Base-by-base conservation (phyloP, 2,329 filamentous ascomycete genomes). In the Aspergillus puulaauensis region DNA sequence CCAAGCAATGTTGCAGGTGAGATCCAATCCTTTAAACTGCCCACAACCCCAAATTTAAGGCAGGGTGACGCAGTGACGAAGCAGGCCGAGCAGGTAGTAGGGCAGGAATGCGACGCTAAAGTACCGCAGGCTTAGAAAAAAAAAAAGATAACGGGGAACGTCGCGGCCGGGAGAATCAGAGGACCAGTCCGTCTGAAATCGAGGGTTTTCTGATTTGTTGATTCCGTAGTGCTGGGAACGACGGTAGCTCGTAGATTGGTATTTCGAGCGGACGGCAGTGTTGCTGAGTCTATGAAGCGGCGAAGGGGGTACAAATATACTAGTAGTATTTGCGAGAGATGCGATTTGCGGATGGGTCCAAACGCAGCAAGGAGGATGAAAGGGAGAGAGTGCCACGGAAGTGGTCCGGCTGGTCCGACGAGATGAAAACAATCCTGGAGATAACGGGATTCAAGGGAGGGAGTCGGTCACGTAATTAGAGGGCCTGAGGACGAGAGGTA, bases 1-100 rank as follows among this genome's bases (percentile, higher is more conserved):
- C 64, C 67, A 63, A 61, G 66, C 61, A 64, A 61, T 58, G 65
- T 65, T 70, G 70, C 70, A 70, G 67, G 67, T 66, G 60, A 70
- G 70, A 73, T 74, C 68, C 57, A 64, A 69, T 68, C 71, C 71
- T 72, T 71, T 68, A 72, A 70, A 68, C 70, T 56, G 62, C 62
- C 64, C 64, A 67, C 67, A 57, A 50, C 57, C 54, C 60, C 53
- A 45, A 61, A 52, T 57, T 59, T 61, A 53, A 64, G 59, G 58
- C 53, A 59, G 60, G 58, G 58, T 59, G 59, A 62, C 62, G 61
- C 60, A 64, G 60, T 58, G 49, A 59, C 61, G 57, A 62, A 52
- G 62, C 50, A 54, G 46, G 49, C 49, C 47, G 57, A 61, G 63
- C 59, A 61, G 61, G 63, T 11, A 31, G 49, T 68, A 68, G 61